These are phyloP conservation scores for Phyllosticta capitalensis DNA, from an alignment of 2,329 filamentous ascomycete genomes.

Conservation along the genomic window DNA sequence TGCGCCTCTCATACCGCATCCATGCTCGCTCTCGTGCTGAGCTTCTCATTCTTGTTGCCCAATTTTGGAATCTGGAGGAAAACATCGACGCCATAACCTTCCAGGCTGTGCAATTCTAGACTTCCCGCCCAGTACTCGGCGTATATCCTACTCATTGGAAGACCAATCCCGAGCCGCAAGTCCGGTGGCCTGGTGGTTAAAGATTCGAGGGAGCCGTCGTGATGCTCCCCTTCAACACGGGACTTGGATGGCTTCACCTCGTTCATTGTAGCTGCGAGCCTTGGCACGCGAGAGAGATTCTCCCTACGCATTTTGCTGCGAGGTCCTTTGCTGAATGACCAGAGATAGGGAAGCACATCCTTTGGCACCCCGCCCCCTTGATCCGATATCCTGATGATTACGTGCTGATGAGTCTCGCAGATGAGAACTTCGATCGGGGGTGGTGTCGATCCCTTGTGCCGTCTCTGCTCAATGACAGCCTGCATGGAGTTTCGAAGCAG, in stretches of 20 bases:
- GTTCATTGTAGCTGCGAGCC: conserved; percentile 87
- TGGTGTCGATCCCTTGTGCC: conserved; percentile 39
- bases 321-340: conserved; percentile 94
- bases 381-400: conserved; percentile 93
- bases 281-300: conserved; percentile 78
- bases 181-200: conserved; percentile 78
- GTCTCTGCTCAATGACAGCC: conserved; percentile 70
- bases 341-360: conserved; percentile 78
- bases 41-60: conserved; percentile 95
- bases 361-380: conserved; percentile 85
- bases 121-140: conserved; percentile 97
- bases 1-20: conserved; percentile 33
- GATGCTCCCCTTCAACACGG: conserved; percentile 13
- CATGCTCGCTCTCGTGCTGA: conserved; percentile 52
- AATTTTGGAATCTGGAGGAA: conserved; percentile 94
- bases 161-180: conserved; percentile 78
- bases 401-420: conserved; percentile 87
- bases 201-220: conserved; percentile 60
- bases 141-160: conserved; percentile 89
- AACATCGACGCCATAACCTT: conserved; percentile 91
- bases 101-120: conserved; percentile 80
- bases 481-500: conserved; percentile 91
- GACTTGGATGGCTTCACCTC: conserved; percentile 51
- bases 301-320: conserved; percentile 66
- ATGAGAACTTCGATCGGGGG: conserved; percentile 90